phyloP scores from a whole-genome alignment of 116 monocot genomes.

The Dioscorea cayenensis region DNA sequence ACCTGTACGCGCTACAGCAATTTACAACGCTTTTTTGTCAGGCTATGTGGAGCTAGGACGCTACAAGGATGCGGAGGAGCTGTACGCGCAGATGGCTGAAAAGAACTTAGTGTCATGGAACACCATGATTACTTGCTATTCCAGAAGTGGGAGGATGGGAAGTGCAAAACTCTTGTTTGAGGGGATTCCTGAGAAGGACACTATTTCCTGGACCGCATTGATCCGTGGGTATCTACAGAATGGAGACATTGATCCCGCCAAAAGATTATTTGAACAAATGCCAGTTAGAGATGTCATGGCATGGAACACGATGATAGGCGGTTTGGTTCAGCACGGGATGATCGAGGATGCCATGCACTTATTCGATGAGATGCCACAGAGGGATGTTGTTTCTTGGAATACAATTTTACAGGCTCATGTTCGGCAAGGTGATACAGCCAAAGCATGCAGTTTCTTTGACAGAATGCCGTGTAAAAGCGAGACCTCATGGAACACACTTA shows the following conservation, averaged over 20 bases:
- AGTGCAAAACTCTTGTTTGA: slow-evolving; percentile 40
- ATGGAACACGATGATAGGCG: slow-evolving; percentile 67
- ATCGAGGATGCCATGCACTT: slow-evolving; percentile 45
- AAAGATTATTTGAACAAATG: slow-evolving; percentile 35
- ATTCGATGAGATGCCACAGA: slow-evolving; percentile 45
- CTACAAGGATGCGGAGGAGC: slow-evolving; percentile 6
- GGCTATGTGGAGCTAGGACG: slow-evolving; percentile 20
- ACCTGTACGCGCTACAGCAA: neutral
- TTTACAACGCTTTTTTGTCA: slow-evolving; percentile 19
- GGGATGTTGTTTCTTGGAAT: slow-evolving; percentile 70
- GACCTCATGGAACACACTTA: slow-evolving; percentile 21
- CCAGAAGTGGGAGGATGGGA: slow-evolving; percentile 35
- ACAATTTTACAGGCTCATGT: slow-evolving; percentile 61
- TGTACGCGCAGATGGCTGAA: slow-evolving; percentile 3
- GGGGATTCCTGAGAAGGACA: slow-evolving; percentile 43
- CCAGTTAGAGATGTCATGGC: slow-evolving; percentile 34
- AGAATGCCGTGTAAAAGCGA: slow-evolving; percentile 16
- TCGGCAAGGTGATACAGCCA: slow-evolving; percentile 23
- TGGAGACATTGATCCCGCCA: slow-evolving; percentile 25
- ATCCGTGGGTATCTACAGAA: slow-evolving; percentile 44
- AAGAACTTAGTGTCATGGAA: slow-evolving; percentile 6
- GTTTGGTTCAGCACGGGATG: slow-evolving; percentile 38
- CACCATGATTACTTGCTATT: slow-evolving; percentile 45
- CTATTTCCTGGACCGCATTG: slow-evolving; percentile 51
- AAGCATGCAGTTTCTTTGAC: slow-evolving; percentile 29